Evolutionary conservation across 352 stramenopile genomes (phyloP), one percentile per base, ranked within the genome.

Genomic region (Pythium sp.): DNA sequence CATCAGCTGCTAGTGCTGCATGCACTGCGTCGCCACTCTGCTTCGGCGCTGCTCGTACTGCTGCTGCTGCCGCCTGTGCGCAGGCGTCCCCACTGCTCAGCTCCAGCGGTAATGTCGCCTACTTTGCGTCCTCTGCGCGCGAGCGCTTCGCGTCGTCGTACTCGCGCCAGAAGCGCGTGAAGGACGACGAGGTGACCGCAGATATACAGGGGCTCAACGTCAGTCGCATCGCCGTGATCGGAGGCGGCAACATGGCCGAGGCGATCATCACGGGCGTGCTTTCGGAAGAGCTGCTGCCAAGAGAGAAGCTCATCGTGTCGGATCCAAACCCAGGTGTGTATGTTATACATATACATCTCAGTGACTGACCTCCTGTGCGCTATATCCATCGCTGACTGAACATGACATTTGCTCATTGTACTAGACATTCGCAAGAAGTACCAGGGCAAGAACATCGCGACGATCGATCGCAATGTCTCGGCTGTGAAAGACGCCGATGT

Each of bases 221-320:
- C 41, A 70, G 68, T 32, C 80, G 81, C 20, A 75, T 95, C 58
- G 82, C 86, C 0, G 82, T 97, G 36, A 90, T 97, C 51, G 91
- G 91, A 43, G 91, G 91, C 18, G 91, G 91, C 56, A 96, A 97
- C 70, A 97, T 97, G 91, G 87, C 87, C 28, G 89, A 97, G 58
- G 91, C 91, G 18, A 90, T 97, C 47, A 81, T 97, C 70, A 92
- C 82, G 34, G 87, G 86, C 24, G 74, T 97, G 32, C 70, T 94
- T 20, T 80, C 75, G 1, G 77, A 94, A 65, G 80, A 91, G 6
- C 75, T 94, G 18, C 73, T 94, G 38, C 67, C 77, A 5, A 82
- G 72, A 34, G 69, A 75, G 22, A 91, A 94, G 66, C 78, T 94
- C 49, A 74, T 94, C n/a, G 82, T 97, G 1, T 92, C 83, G 7